Evolutionary conservation across 2,329 filamentous ascomycete species (phyloP).

Genomic region (Didymella sp.): DNA sequence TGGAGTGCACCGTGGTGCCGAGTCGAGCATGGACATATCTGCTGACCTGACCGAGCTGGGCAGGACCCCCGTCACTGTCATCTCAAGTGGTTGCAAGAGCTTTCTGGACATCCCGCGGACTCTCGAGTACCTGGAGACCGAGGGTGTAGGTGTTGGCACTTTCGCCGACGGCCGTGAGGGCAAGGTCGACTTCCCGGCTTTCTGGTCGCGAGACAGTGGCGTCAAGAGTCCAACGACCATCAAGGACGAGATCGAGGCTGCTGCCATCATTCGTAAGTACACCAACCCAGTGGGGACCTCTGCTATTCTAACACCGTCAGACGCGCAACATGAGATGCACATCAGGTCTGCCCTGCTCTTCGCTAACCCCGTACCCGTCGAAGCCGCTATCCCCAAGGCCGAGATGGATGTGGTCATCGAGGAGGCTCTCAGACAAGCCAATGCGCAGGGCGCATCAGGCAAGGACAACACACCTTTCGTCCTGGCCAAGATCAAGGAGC

Average conservation of each 20-base stretch:
- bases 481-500: constrained; percentile 76
- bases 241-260: constrained; percentile 78
- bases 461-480: constrained; percentile 86
- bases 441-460: constrained; percentile 62
- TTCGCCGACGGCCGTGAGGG: constrained; percentile 82
- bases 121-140: constrained; percentile 77
- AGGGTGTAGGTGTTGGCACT: constrained; percentile 82
- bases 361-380: constrained; percentile 82
- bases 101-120: constrained; percentile 93
- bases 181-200: constrained; percentile 84
- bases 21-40: constrained; percentile 89
- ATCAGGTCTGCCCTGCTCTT: constrained; percentile 84
- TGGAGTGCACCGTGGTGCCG: constrained; percentile 88
- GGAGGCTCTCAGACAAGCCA: constrained; percentile 49
- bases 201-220: constrained; percentile 90
- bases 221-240: constrained; percentile 78
- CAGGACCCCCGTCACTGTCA: constrained; percentile 83
- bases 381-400: constrained; percentile 71
- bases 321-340: constrained; percentile 74
- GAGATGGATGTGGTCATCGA: constrained; percentile 51
- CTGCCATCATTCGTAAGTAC: constrained; percentile 76
- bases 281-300: neutral
- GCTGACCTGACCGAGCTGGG: constrained; percentile 95
- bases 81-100: constrained; percentile 92
- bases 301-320: constrained; percentile 41